phyloP scores from a whole-genome alignment of 768 basidiomycete genomes.

The Mycena rosella region DNA sequence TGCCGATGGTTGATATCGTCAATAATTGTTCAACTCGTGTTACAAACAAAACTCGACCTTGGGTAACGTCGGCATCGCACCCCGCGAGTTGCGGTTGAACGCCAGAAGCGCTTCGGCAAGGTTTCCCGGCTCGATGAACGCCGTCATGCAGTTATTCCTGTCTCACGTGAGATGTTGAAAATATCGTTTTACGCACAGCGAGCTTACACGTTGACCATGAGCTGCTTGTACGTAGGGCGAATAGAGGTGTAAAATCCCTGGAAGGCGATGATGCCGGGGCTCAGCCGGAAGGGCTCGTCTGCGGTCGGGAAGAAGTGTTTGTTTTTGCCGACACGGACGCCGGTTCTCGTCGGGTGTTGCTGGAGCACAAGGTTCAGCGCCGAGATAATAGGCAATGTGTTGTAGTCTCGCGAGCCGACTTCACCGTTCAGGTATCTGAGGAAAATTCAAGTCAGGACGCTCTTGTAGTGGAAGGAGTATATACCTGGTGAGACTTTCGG shows the following conservation, averaged over 20 bases:
- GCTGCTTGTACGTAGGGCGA: constrained; percentile 59
- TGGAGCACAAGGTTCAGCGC: constrained; percentile 63
- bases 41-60: constrained; percentile 29
- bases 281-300: constrained; percentile 29
- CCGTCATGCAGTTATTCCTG: constrained; percentile 68
- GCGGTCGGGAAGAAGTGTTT: constrained; percentile 57
- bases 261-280: constrained; percentile 40
- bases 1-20: background rate
- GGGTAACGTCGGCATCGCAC: constrained; percentile 60
- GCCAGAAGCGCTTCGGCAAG: constrained; percentile 68
- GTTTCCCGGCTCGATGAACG: constrained; percentile 70
- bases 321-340: constrained; percentile 56
- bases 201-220: constrained; percentile 66
- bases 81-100: constrained; percentile 58
- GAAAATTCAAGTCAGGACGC: constrained; percentile 17
- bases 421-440: constrained; percentile 56
- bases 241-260: constrained; percentile 64
- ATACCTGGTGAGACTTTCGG: constrained; percentile 50
- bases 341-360: constrained; percentile 49
- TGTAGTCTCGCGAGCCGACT: constrained; percentile 47
- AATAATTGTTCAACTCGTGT: background rate
- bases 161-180: constrained; percentile 3
- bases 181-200: background rate
- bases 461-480: constrained; percentile 18
- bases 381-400: constrained; percentile 55